phyloP scores from a whole-genome alignment of 371 early-diverging fungal genomes.

The Syncephalastrum contaminatum region DNA sequence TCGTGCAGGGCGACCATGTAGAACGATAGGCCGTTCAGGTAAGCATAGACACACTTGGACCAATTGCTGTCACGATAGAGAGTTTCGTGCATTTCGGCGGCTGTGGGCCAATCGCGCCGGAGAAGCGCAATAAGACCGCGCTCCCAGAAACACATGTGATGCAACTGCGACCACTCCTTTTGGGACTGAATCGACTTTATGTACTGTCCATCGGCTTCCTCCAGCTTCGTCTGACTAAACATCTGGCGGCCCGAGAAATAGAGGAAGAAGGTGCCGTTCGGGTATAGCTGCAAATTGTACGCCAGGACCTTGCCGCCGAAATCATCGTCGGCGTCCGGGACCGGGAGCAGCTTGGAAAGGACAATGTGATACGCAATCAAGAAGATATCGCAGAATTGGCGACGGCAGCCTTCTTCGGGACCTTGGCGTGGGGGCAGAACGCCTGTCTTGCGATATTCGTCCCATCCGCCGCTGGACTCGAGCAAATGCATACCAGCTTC shows the following conservation, averaged over 20 bases:
- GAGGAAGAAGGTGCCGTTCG: conserved; percentile 59
- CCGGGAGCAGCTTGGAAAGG: conserved; percentile 52
- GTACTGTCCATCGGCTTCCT: conserved; percentile 47
- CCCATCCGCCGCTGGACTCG: conserved; percentile 55
- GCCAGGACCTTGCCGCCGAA: conserved; percentile 37
- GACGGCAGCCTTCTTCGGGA: conserved; percentile 52
- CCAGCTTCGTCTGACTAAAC: conserved; percentile 42
- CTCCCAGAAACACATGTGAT: conserved; percentile 75
- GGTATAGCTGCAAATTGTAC: conserved; percentile 38
- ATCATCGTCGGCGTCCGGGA: conserved; percentile 40
- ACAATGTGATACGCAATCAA: conserved; percentile 65
- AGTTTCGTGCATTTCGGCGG: conserved; percentile 46
- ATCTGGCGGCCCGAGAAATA: conserved; percentile 54
- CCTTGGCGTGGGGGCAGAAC: conserved; percentile 12
- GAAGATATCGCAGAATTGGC: conserved; percentile 49
- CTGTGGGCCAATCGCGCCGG: conserved; percentile 49
- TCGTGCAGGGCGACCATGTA: conserved; percentile 24
- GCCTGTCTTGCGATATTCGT: conserved; percentile 12
- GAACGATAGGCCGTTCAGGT: conserved; percentile 53
- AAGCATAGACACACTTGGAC: conserved; percentile 69
- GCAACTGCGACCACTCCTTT: conserved; percentile 66
- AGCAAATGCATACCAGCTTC: conserved; percentile 56
- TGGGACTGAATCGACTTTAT: conserved; percentile 32
- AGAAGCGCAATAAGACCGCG: conserved; percentile 42
- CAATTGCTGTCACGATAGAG: conserved; percentile 67